Evolutionary conservation across 2,329 filamentous ascomycete species (phyloP).

Genomic region (Chaetomium sp.): DNA sequence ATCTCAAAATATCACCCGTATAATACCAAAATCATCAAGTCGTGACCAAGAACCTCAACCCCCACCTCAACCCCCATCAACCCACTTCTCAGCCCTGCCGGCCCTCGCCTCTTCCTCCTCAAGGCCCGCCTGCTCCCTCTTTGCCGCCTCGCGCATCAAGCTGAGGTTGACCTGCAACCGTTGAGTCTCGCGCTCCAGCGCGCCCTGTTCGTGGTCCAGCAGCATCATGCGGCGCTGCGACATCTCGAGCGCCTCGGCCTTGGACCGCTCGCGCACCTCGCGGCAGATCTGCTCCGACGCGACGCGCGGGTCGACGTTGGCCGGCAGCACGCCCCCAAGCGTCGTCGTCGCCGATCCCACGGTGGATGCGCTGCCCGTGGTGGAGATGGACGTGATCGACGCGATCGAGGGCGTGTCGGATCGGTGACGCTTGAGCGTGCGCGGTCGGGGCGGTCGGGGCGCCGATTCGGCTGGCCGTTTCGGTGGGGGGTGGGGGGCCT

Average conservation of each 20-base stretch:
- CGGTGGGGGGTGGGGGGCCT: not conserved
- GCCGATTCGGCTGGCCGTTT: slow-evolving; percentile 6
- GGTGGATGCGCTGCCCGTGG: not conserved
- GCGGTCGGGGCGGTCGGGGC: not conserved
- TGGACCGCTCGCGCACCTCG: slow-evolving; percentile 32
- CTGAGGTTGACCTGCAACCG: slow-evolving; percentile 31
- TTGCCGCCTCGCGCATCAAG: slow-evolving; percentile 25
- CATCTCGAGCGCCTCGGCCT: slow-evolving; percentile 31
- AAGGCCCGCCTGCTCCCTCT: not conserved
- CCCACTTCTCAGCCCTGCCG: not conserved
- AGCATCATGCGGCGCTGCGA: slow-evolving; percentile 31
- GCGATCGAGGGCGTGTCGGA: slow-evolving; percentile 11
- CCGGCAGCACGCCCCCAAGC: slow-evolving; percentile 24
- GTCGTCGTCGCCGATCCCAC: not conserved
- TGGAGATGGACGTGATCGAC: not conserved
- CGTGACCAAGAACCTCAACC: not conserved
- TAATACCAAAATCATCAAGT: not conserved
- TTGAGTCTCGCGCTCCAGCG: slow-evolving; percentile 31
- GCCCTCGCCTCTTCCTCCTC: not conserved
- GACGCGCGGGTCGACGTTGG: slow-evolving; percentile 26
- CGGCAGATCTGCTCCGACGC: slow-evolving; percentile 31
- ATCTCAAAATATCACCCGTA: not conserved
- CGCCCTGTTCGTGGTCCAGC: slow-evolving; percentile 30
- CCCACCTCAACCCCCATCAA: not conserved
- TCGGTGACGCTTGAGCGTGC: slow-evolving; percentile 10